Base-by-base conservation (phyloP, 305 asterid genomes). In the Plantago coronopus region DNA sequence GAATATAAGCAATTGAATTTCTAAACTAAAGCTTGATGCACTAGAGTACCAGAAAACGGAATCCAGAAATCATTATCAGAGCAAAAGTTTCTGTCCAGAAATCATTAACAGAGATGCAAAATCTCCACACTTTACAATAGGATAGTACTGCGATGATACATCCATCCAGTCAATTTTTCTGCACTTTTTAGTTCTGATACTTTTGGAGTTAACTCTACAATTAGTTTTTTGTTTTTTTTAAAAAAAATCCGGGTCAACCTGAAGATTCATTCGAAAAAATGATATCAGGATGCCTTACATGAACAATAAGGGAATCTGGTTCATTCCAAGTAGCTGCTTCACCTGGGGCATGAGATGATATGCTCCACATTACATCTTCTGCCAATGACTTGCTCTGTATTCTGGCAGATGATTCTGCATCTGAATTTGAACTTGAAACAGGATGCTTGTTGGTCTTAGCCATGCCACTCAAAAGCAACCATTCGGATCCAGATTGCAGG, bases 401-500 rank as follows among this genome's bases (percentile, higher is more conserved):
- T 59, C 66, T 74, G 17, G 78, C 62, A 20, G 87, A 61, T 34
- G 77, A 66, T 74, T 69, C 78, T 50, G 63, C 18, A 62, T 75
- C 64, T 51, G 82, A 68, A 15, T 49, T 79, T 16, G 87, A 76
- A 50, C 57, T 69, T 61, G 80, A 73, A 53, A 70, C 40, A 19
- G 23, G 63, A 58, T 25, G 68, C 76, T 72, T 85, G 70, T 73
- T 75, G 37, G 74, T 67, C 55, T 50, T 72, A 43, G 68, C 70
- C 86, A 78, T 73, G 57, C 95, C 93, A 66, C 83, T 84, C 17
- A 95, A 83, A 48, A 73, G 72, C 79, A 89, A 68, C 97, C 95
- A 89, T 46, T 90, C 75, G 40, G 76, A 66, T 55, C 96, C 95
- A 48, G 89, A 75, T 69, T 85, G 91, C 44, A 65, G 78, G 57